Percentiles rank a stretch among this genome's conserved stretches.
phyloP scores from a whole-genome alignment of 441 rosid species.

The Adansonia madagascariensis region DNA sequence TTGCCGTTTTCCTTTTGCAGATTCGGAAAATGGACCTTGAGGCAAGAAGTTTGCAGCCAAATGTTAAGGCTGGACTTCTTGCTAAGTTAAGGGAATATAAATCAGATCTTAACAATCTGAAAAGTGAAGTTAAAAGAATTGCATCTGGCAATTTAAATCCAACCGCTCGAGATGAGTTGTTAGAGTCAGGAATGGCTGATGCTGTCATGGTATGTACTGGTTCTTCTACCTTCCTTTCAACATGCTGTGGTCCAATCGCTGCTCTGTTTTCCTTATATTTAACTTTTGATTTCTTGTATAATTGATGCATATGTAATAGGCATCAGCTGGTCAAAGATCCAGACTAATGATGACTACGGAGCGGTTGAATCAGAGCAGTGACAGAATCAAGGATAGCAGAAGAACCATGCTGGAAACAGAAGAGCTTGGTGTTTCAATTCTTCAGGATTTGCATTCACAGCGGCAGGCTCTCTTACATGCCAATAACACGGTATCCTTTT shows the following conservation, averaged over 20 bases:
- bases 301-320: constrained; percentile 45
- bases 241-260: neutral
- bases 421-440: constrained; percentile 96
- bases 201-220: constrained; percentile 30
- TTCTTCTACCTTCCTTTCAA: neutral
- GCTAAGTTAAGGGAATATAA: constrained; percentile 45
- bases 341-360: constrained; percentile 85
- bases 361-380: constrained; percentile 63
- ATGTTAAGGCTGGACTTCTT: constrained; percentile 17
- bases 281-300: neutral
- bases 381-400: constrained; percentile 82
- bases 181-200: constrained; percentile 58
- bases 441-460: constrained; percentile 91
- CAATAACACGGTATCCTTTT: constrained; percentile 58
- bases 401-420: constrained; percentile 95
- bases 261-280: neutral
- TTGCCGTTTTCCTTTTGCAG: neutral
- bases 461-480: constrained; percentile 81
- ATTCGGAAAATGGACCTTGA: constrained; percentile 8
- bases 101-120: constrained; percentile 93
- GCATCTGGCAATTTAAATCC: constrained; percentile 9
- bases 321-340: constrained; percentile 90
- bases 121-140: constrained; percentile 42
- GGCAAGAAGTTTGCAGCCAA: constrained; percentile 18
- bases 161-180: constrained; percentile 9